Evolutionary conservation across 2,329 filamentous ascomycete genomes (phyloP).

Genomic region (Colletotrichum coccodes): DNA sequence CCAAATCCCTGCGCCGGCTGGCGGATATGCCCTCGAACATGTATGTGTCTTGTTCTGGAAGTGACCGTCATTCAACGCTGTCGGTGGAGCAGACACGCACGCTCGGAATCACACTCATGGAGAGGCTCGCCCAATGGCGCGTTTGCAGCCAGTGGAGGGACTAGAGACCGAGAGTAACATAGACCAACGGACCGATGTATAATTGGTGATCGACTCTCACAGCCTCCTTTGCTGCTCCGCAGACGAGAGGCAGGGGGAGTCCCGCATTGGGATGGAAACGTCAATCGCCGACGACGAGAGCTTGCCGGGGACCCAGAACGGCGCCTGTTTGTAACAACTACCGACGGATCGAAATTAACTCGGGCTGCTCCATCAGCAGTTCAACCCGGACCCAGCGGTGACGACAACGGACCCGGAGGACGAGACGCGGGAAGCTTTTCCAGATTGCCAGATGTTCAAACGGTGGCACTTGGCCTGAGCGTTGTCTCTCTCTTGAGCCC

Average conservation of each 20-base stretch:
- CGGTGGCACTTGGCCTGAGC: constrained; percentile 12
- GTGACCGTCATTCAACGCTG: constrained; percentile 7
- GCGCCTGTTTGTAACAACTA: constrained; percentile 30
- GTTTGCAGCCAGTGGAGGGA: background rate
- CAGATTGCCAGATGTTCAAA: constrained; percentile 14
- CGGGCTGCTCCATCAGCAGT: constrained; percentile 12
- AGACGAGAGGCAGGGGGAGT: constrained; percentile 21
- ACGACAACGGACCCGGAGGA: constrained; percentile 20
- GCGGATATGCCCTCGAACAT: constrained; percentile 2
- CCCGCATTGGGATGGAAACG: constrained; percentile 21
- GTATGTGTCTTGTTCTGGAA: constrained; percentile 12
- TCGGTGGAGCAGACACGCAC: constrained; percentile 14
- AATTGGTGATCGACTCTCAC: constrained; percentile 24
- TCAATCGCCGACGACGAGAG: constrained; percentile 3
- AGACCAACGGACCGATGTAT: constrained; percentile 2
- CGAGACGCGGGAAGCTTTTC: constrained; percentile 9
- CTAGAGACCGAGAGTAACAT: too few relatives aligned
- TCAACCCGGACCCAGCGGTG: constrained; percentile 12
- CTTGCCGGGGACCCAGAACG: constrained; percentile 5
- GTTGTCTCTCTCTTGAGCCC: background rate
- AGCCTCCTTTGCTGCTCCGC: constrained; percentile 26
- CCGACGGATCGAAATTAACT: constrained; percentile 26
- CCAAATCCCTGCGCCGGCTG: constrained; percentile 12
- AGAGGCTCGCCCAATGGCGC: background rate
- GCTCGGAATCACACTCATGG: background rate